A percentile compares a stretch with the other conserved stretches of the same genome.
Conservation (phyloP, 495 filamentous ascomycete species). For the Schizothecium vesticola region DNA sequence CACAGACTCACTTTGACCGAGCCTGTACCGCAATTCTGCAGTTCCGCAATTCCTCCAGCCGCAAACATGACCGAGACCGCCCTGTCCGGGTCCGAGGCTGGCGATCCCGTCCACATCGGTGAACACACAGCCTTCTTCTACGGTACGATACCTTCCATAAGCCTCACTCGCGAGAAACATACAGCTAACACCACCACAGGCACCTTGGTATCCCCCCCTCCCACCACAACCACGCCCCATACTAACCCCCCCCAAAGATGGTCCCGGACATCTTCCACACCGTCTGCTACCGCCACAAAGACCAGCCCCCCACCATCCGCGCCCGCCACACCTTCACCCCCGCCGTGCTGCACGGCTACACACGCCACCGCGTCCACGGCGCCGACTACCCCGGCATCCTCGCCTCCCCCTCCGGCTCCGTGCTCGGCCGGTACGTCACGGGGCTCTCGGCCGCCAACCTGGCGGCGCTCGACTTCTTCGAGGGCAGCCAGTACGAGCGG, state of each 20-base stretch:
- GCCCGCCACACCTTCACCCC: conserved; percentile 59
- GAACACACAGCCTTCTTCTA: conserved; percentile 55
- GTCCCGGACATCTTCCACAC: conserved; percentile 73
- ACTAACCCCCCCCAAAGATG: conserved; percentile 56
- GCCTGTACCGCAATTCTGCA: no score
- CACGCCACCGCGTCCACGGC: conserved; percentile 50
- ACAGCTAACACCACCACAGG: conserved; percentile 24
- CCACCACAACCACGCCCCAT: neutral
- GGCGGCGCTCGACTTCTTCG: conserved; percentile 72
- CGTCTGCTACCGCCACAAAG: conserved; percentile 57
- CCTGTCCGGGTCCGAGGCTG: conserved; percentile 6
- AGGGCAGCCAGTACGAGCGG: conserved; percentile 70
- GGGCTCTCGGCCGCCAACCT: conserved; percentile 77
- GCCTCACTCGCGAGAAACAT: neutral
- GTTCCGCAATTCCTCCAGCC: no score
- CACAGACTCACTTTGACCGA: neutral
- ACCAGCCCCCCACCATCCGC: conserved; percentile 26
- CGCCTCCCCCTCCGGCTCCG: conserved; percentile 48
- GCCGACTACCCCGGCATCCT: conserved; percentile 87
- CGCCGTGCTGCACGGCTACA: conserved; percentile 67
- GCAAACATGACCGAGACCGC: neutral
- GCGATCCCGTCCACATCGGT: conserved; percentile 30
- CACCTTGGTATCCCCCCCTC: conserved; percentile 27
- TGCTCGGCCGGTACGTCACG: conserved; percentile 73
- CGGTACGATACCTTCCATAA: conserved; percentile 35